Evolutionary conservation across 2,329 filamentous ascomycete genomes (phyloP).

Genomic region (Penicillium hordei): DNA sequence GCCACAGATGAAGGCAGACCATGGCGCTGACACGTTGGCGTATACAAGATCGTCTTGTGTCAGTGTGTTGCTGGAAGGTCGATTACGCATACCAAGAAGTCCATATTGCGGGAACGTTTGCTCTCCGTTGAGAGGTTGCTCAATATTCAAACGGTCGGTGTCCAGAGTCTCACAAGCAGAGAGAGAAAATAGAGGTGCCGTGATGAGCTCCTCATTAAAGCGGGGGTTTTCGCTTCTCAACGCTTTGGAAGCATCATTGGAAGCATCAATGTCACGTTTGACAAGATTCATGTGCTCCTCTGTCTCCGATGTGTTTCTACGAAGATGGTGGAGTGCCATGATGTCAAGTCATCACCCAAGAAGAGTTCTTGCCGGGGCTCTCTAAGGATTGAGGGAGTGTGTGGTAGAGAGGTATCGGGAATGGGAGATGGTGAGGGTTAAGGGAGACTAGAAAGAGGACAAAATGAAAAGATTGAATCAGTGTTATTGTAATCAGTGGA

Average conservation of each 20-base stretch:
- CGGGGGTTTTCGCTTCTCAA: background rate
- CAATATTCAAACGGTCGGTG: background rate
- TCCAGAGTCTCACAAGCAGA: background rate
- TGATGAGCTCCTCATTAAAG: constrained; percentile 1
- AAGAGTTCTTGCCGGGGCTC: background rate
- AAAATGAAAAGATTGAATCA: background rate
- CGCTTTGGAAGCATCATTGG: background rate
- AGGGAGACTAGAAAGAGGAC: background rate
- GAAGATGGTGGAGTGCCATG: background rate
- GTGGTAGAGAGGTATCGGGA: background rate
- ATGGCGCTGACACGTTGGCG: constrained; percentile 56
- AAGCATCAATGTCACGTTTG: background rate
- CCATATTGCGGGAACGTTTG: background rate
- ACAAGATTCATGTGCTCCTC: constrained; percentile 1
- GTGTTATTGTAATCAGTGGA: background rate
- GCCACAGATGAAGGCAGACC: constrained; percentile 63
- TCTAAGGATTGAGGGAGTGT: background rate
- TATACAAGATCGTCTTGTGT: background rate
- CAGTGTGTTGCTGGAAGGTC: too few species aligned
- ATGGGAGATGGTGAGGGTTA: background rate
- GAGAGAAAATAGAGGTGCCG: constrained; percentile 3
- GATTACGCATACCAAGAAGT: background rate
- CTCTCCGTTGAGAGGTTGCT: background rate
- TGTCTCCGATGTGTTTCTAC: background rate
- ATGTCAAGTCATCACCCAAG: background rate